phyloP scores from a whole-genome alignment of 2,329 filamentous ascomycete species.

The Helminthosporium solani region DNA sequence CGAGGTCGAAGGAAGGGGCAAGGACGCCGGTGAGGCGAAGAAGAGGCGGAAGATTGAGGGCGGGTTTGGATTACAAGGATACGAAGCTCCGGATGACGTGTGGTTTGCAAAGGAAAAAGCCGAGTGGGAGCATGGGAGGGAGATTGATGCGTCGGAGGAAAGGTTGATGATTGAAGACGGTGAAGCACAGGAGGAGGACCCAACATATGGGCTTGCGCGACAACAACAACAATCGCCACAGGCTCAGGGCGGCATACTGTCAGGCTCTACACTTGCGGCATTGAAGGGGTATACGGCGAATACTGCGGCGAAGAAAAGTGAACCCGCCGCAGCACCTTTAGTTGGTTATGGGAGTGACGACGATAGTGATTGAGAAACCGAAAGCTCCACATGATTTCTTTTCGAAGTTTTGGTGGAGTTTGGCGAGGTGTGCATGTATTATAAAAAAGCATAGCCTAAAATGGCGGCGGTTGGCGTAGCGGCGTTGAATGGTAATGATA shows the following conservation, averaged over 20 bases:
- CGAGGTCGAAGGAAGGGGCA: slow-evolving; percentile 77
- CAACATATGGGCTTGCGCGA: slow-evolving; percentile 9
- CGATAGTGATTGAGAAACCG: slow-evolving; percentile 59
- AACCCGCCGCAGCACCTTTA: slow-evolving; percentile 66
- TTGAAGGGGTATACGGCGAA: slow-evolving; percentile 57
- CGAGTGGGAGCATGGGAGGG: slow-evolving; percentile 64
- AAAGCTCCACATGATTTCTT: too few relatives aligned
- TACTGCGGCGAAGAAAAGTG: slow-evolving; percentile 55
- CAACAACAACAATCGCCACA: slow-evolving; percentile 25
- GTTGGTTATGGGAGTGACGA: slow-evolving; percentile 91
- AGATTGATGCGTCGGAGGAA: slow-evolving; percentile 59
- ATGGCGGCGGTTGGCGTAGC: too few relatives aligned
- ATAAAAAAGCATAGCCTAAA: not conserved
- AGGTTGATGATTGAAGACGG: slow-evolving; percentile 49
- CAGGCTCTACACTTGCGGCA: slow-evolving; percentile 76
- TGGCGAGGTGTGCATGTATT: not conserved
- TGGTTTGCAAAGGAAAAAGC: slow-evolving; percentile 82
- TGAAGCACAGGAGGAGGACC: slow-evolving; percentile 37
- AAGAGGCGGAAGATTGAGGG: slow-evolving; percentile 87
- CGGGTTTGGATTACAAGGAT: slow-evolving; percentile 83
- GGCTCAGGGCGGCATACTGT: slow-evolving; percentile 68
- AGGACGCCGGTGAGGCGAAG: slow-evolving; percentile 70
- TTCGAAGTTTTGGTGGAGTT: too few relatives aligned
- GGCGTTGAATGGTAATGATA: too few relatives aligned
- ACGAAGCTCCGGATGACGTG: slow-evolving; percentile 90